A percentile compares a stretch with the other conserved stretches of the same genome.
Conservation (phyloP, 768 basidiomycete species). For the Tephrocybe sp. region DNA sequence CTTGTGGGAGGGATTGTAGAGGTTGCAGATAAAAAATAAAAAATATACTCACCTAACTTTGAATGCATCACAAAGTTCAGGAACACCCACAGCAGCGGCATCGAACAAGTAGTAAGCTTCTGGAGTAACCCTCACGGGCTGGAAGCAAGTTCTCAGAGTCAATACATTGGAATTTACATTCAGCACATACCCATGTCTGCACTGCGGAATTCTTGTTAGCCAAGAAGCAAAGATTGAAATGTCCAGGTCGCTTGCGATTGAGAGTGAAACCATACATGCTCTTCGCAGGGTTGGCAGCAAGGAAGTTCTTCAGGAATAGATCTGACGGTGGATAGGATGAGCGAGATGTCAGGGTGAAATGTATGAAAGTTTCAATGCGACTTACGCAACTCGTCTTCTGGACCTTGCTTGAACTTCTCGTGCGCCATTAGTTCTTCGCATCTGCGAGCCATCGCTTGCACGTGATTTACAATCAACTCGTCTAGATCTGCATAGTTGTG, state of each 20-base stretch:
- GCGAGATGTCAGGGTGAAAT: slow-evolving; percentile 4
- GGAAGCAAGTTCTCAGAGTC: slow-evolving; percentile 3
- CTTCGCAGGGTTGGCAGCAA: slow-evolving; percentile 90
- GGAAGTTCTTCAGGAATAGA: slow-evolving; percentile 82
- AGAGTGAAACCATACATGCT: slow-evolving; percentile 95
- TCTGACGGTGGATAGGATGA: slow-evolving; percentile 45
- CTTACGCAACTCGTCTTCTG: slow-evolving; percentile 90
- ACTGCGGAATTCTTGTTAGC: slow-evolving; percentile 89
- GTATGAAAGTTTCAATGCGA: slow-evolving; percentile 15
- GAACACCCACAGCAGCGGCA: slow-evolving; percentile 86
- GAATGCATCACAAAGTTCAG: slow-evolving; percentile 96
- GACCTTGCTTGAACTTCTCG: slow-evolving; percentile 90
- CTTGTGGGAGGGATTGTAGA: too few species aligned
- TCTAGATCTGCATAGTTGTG: slow-evolving; percentile 93
- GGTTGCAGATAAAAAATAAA: too few species aligned
- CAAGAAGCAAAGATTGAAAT: slow-evolving; percentile 91
- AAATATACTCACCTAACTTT: slow-evolving; percentile 64
- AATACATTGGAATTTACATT: not conserved
- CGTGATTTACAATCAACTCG: slow-evolving; percentile 94
- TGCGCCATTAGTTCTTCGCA: slow-evolving; percentile 94
- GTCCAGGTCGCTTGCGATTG: slow-evolving; percentile 87
- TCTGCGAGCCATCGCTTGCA: slow-evolving; percentile 89
- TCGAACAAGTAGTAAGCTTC: slow-evolving; percentile 91
- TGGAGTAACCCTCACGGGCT: slow-evolving; percentile 87
- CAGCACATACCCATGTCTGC: slow-evolving; percentile 79